phyloP scores from a whole-genome alignment of 2,329 filamentous ascomycete species.

The Alternaria triticina region DNA sequence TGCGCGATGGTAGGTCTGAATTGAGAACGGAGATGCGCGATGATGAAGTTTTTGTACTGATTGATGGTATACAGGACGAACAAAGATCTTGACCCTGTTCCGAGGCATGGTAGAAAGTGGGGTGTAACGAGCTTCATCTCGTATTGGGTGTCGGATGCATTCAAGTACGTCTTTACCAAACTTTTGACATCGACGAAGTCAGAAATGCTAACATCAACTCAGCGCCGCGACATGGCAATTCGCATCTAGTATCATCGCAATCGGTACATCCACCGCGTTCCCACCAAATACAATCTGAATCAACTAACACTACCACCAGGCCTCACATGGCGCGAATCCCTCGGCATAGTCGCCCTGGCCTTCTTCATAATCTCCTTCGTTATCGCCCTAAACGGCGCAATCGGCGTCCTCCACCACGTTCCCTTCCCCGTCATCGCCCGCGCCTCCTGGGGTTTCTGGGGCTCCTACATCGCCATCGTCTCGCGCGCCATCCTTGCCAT shows the following conservation, averaged over 20 bases:
- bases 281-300: no score
- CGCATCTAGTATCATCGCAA: constrained; percentile 47
- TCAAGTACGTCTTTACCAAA: constrained; percentile 47
- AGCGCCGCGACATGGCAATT: constrained; percentile 62
- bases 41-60: background rate
- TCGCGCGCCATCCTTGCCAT: constrained; percentile 61
- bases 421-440: constrained; percentile 64
- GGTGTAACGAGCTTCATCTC: constrained; percentile 55
- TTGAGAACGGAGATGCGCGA: background rate
- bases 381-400: constrained; percentile 66
- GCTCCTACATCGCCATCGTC: constrained; percentile 62
- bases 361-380: constrained; percentile 64
- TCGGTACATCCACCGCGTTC: constrained; percentile 29
- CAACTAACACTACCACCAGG: constrained; percentile 40
- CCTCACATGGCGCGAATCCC: constrained; percentile 62
- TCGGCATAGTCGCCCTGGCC: constrained; percentile 59
- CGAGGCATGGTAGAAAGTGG: constrained; percentile 54
- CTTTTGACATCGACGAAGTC: background rate
- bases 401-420: constrained; percentile 55
- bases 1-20: constrained; percentile 39
- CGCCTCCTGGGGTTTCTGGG: constrained; percentile 64
- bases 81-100: constrained; percentile 58
- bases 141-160: constrained; percentile 61
- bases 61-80: constrained; percentile 47
- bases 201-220: constrained; percentile 6